Conservation (phyloP, 352 stramenopile genomes). For the Globisporangium spiculum region DNA sequence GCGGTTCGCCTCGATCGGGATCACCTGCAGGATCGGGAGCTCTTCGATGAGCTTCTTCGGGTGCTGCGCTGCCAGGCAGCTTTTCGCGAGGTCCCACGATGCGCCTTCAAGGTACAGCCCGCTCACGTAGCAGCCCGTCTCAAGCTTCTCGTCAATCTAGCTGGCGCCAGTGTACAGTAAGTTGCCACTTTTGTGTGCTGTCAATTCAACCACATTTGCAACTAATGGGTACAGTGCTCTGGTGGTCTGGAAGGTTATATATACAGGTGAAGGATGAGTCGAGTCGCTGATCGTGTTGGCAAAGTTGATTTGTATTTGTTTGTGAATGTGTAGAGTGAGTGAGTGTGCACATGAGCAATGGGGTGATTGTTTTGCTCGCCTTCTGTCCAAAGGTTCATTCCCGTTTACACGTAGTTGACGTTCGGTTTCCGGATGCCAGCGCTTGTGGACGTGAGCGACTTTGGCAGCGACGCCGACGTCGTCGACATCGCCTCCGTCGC, state of each 20-base stretch:
- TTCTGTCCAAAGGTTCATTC: neutral
- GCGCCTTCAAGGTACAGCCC: conserved; percentile 94
- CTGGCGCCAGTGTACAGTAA: conserved; percentile 43
- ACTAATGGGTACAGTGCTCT: neutral
- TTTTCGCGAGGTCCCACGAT: conserved; percentile 85
- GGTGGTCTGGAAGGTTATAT: neutral
- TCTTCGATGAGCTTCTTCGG: conserved; percentile 95
- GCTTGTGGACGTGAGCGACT: conserved; percentile 2
- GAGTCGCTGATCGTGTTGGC: neutral
- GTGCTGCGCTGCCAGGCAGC: conserved; percentile 80
- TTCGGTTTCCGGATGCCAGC: neutral
- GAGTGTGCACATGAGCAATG: neutral
- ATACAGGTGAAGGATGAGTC: neutral
- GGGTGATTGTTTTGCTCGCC: neutral
- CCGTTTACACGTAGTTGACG: conserved; percentile 1
- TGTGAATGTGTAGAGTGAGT: neutral
- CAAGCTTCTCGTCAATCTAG: conserved; percentile 63
- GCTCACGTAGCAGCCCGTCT: conserved; percentile 90
- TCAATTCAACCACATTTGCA: neutral
- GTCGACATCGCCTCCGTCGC: conserved; percentile 62
- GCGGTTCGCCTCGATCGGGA: conserved; percentile 93
- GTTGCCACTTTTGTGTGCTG: neutral
- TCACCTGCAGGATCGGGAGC: conserved; percentile 93
- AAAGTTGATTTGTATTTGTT: neutral
- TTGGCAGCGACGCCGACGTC: conserved; percentile 2